A percentile compares a stretch with the other conserved stretches of the same genome.
Conservation (phyloP, 31 red algal species). For the Odonthalia washingtoniensis region DNA sequence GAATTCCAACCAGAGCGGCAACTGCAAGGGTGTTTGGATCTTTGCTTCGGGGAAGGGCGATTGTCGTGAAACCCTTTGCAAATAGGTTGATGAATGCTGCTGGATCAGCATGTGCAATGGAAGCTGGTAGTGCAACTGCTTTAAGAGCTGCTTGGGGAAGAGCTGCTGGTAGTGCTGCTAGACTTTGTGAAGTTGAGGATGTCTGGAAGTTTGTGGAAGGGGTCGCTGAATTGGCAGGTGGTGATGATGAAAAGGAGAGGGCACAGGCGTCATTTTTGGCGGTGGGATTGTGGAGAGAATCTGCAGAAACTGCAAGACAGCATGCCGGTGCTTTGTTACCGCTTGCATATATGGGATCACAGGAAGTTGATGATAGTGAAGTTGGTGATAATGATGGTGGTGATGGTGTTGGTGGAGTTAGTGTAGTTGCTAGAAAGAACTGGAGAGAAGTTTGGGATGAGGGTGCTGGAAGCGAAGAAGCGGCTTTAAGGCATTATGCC, state of each 20-base stretch:
- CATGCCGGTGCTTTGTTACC: constrained; percentile 66
- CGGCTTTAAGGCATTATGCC: constrained; percentile 63
- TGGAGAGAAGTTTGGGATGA: constrained; percentile 81
- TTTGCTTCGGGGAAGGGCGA: constrained; percentile 44
- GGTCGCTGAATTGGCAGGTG: constrained; percentile 48
- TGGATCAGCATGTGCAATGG: constrained; percentile 55
- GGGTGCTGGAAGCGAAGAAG: constrained; percentile 63
- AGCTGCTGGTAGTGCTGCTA: constrained; percentile 59
- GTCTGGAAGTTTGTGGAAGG: constrained; percentile 50
- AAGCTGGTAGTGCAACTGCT: constrained; percentile 26
- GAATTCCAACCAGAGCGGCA: constrained; percentile 73
- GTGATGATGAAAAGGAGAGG: constrained; percentile 57
- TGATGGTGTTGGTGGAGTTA: too few species aligned
- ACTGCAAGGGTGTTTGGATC: constrained; percentile 66
- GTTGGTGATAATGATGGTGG: too few species aligned
- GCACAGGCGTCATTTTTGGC: constrained; percentile 62
- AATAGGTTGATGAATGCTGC: constrained; percentile 56
- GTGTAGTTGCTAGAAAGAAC: constrained; percentile 43
- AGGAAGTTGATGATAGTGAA: constrained; percentile 57
- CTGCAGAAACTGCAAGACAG: constrained; percentile 71
- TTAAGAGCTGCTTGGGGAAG: constrained; percentile 61
- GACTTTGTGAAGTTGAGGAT: constrained; percentile 28
- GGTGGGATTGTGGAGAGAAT: constrained; percentile 54
- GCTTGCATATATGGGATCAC: constrained; percentile 71
- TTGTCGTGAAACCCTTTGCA: constrained; percentile 63